A percentile compares a stretch with the other conserved stretches of the same genome.
These are phyloP conservation scores for Mycosarcoma maydis DNA, from an alignment of 1,284 basidiomycete species.

Conservation along the genomic window DNA sequence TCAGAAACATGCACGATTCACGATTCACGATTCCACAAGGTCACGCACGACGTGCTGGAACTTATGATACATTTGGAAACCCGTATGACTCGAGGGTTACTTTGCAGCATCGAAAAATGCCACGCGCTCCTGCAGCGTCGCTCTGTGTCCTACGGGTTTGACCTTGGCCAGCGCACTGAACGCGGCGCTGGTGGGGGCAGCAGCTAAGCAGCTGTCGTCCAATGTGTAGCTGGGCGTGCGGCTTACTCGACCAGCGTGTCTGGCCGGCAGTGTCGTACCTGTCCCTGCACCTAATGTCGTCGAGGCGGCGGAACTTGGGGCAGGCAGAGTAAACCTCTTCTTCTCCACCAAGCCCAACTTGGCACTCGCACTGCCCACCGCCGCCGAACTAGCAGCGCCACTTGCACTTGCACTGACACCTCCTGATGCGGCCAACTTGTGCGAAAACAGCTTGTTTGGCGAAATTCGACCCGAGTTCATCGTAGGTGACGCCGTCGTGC, in stretches of 20 bases:
- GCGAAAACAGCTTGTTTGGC: constrained; percentile 39
- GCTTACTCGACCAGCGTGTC: constrained; percentile 13
- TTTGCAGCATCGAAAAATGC: constrained; percentile 54
- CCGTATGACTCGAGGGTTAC: no score
- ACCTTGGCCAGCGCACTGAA: constrained; percentile 21
- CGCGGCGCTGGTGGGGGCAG: constrained; percentile 13
- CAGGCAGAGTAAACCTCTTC: constrained; percentile 41
- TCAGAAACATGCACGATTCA: no score
- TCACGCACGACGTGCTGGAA: no score
- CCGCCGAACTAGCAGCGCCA: neutral
- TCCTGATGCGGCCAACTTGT: constrained; percentile 21
- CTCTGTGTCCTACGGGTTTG: constrained; percentile 30
- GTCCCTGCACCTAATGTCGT: neutral
- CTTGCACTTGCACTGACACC: neutral
- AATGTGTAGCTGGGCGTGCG: constrained; percentile 19
- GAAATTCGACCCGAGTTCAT: constrained; percentile 29
- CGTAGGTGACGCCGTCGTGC: neutral
- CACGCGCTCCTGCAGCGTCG: constrained; percentile 46
- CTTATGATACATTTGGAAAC: no score
- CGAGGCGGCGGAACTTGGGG: constrained; percentile 1
- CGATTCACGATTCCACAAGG: no score
- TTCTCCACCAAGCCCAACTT: constrained; percentile 37
- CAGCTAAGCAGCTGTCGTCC: constrained; percentile 1
- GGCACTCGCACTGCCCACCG: constrained; percentile 4
- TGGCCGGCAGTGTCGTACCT: constrained; percentile 10